These are phyloP conservation scores for Pterocarpus macrocarpus DNA, from an alignment of 306 rosid species.

Conservation along the genomic window DNA sequence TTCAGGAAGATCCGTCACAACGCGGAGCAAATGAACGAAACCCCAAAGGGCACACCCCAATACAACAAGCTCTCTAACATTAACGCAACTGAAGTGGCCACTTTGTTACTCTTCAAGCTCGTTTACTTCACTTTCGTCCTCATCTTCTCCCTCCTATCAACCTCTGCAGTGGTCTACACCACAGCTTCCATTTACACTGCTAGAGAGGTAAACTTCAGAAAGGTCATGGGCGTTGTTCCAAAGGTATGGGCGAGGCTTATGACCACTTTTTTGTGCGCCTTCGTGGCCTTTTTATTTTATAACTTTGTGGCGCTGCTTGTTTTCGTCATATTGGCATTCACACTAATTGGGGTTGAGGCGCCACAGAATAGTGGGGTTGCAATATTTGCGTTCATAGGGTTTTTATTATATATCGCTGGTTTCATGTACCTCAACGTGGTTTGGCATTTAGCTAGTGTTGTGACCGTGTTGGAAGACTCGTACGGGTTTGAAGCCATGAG, in stretches of 20 bases:
- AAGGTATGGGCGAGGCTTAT: conserved; percentile 74
- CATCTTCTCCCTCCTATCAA: conserved; percentile 46
- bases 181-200: conserved; percentile 65
- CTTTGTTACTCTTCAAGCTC: conserved; percentile 53
- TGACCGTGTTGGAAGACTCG: conserved; percentile 72
- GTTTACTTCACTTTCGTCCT: conserved; percentile 38
- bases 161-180: conserved; percentile 81
- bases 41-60: conserved; percentile 40
- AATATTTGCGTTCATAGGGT: not conserved
- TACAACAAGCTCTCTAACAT: conserved; percentile 46
- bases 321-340: not conserved
- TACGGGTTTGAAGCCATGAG: conserved; percentile 75
- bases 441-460: conserved; percentile 80
- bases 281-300: conserved; percentile 52
- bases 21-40: conserved; percentile 15
- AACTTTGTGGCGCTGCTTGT: conserved; percentile 22
- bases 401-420: conserved; percentile 52
- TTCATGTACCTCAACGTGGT: conserved; percentile 59
- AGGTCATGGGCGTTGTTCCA: conserved; percentile 67
- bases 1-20: conserved; percentile 37
- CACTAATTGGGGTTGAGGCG: not conserved
- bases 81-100: conserved; percentile 56
- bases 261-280: conserved; percentile 66
- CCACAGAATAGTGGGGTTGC: rapidly evolving
- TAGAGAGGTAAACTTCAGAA: conserved; percentile 55